Base-by-base conservation (phyloP, 257 asterid genomes). In the Solanum peruvianum region DNA sequence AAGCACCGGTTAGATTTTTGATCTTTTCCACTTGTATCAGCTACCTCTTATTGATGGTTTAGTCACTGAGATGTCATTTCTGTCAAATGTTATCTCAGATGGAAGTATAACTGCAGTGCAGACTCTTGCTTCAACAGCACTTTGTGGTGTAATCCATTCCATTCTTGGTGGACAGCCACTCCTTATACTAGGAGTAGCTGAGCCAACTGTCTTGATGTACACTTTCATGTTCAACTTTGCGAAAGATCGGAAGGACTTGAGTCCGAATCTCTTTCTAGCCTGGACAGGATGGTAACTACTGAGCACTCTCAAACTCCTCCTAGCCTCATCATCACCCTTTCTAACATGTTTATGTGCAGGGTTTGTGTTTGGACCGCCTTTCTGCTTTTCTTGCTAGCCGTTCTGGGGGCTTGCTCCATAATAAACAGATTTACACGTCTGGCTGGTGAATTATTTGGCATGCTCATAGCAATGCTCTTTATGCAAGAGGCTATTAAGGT, bases 401-500 rank as follows among this genome's bases (percentile, higher is more conserved):
- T 97, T 83, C 92, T 97, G 92, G 99, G 99, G 21, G 99, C 99
- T 62, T 96, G 99, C 94, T 96, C 99, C 33, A 92, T 97, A 80
- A 95, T 97, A 90, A 97, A 95, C 70, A 93, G 99, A 85, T 97
- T 97, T 88, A 97, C 99, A 6, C 97, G 99, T 73, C 25, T 97
- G 87, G 99, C 99, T 80, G 99, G 99, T 81, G 99, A 97, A 93
- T 84, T 97, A 86, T 97, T 97, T 72, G 99, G 99, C 72, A 96
- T 97, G 83, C 91, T 97, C 84, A 96, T 97, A 56, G 99, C 99
- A 71, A 95, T 96, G 99, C 99, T 97, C 89, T 97, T 97, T 87
- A 94, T 97, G 99, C 99, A 97, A 90, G 96, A 97, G 91, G 99
- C 99, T 1, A 96, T 97, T 87, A 93, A 97, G 87, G 99, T 96